Conservation (phyloP, 2,329 filamentous ascomycete species). For the Blastomyces silverae region DNA sequence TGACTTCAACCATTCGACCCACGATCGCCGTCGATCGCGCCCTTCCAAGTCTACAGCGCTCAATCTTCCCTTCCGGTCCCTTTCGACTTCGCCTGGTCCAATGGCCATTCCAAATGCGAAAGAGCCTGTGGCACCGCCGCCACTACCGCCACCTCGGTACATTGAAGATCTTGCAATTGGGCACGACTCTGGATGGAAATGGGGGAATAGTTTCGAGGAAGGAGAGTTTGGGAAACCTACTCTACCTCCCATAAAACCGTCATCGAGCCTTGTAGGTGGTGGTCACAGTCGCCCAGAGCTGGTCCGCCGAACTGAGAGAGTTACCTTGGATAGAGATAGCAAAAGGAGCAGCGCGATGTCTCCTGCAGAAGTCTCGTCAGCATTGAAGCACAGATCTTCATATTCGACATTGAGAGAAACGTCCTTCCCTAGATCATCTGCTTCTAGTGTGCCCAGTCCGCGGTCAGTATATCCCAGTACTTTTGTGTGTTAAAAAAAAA, state of each 20-base stretch:
- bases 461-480: constrained; percentile 15
- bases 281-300: constrained; percentile 34
- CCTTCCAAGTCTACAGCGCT: constrained; percentile 34
- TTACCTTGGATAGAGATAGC: constrained; percentile 15
- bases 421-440: constrained; percentile 13
- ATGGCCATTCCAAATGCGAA: constrained; percentile 58
- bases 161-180: constrained; percentile 52
- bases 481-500: background rate
- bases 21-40: constrained; percentile 28
- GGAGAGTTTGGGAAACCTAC: constrained; percentile 38
- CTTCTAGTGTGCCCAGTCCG: constrained; percentile 16
- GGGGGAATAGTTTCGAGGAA: constrained; percentile 50
- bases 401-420: constrained; percentile 10
- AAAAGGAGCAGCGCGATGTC: constrained; percentile 14
- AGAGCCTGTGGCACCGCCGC: constrained; percentile 49
- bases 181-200: constrained; percentile 57
- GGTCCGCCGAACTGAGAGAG: constrained; percentile 27
- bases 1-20: constrained; percentile 29
- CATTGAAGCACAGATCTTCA: constrained; percentile 3
- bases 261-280: constrained; percentile 47
- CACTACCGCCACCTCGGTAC: constrained; percentile 57
- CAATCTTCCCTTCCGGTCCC: constrained; percentile 38
- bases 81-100: constrained; percentile 45
- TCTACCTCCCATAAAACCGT: constrained; percentile 43
- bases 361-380: constrained; percentile 13